Evolutionary conservation across 2,329 filamentous ascomycete genomes (phyloP), one percentile per base, ranked within the genome.

Genomic region (Clarireedia monteithiana): DNA sequence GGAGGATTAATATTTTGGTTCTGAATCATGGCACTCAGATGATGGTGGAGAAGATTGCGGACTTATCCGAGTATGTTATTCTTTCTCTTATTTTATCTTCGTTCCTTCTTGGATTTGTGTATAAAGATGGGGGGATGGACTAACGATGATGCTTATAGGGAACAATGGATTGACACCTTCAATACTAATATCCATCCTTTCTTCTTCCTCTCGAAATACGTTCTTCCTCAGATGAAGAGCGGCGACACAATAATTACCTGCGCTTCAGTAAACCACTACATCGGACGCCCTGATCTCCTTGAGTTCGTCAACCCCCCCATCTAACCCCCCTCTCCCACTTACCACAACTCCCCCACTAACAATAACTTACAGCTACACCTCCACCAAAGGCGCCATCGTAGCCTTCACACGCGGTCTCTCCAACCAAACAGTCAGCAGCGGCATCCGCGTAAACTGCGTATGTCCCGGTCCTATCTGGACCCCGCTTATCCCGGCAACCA

Each of bases 191-290:
- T 94, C 66, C 86, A 92, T 70, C 80, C 86, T 3, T 86, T 83
- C 74, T 94, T 91, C 76, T 92, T 84, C 73, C 76, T 92, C 38
- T 79, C 88, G 58, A 94, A 94, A 70, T 89, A 91, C 67, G 73
- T 79, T 12, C 76, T 94, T 10, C 83, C 83, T 0, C 85, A 91
- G 71, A 87, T 94, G 83, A 80, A 82, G 66, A 70, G 71, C n/a
- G 89, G 89, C 38, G 79, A 82, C 55, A 84, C 82, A 26, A 90
- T 95, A 69, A 90, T 95, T 78, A 94, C 92, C 75, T 91, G 89
- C 68, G 84, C 88, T 46, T 91, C 86, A 34, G 85, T 94, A 68
- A 92, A 92, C 69, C 87, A 85, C 26, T 94, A 92, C 72, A 81
- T 91, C 57, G 89, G 89, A 40, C 85, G 88, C 1, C 85, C 85